Conservation (phyloP, 2,329 filamentous ascomycete species). For the Trichoderma endophyticum region DNA sequence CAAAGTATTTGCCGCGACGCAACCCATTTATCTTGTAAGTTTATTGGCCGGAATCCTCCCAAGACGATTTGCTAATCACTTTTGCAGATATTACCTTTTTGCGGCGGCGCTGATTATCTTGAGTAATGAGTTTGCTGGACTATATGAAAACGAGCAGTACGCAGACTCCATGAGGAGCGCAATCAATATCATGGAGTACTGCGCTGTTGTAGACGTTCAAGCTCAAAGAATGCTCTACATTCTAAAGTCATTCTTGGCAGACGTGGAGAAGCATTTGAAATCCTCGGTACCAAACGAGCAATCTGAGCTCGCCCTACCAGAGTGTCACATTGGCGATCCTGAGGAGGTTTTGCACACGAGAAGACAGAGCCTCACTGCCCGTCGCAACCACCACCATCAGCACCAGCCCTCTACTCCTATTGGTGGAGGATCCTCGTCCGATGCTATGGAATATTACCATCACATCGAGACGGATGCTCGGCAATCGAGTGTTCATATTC, state of each 20-base stretch:
- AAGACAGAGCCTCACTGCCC: slow-evolving; percentile 8
- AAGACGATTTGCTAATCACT: not conserved
- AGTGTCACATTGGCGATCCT: slow-evolving; percentile 7
- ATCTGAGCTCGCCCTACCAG: not conserved
- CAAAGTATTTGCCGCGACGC: slow-evolving; percentile 46
- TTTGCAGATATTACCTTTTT: slow-evolving; percentile 51
- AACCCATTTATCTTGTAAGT: slow-evolving; percentile 58
- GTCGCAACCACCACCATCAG: not conserved
- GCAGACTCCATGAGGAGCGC: slow-evolving; percentile 40
- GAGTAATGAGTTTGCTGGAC: slow-evolving; percentile 53
- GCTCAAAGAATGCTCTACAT: slow-evolving; percentile 50
- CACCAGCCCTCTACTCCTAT: slow-evolving; percentile 2
- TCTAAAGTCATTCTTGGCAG: slow-evolving; percentile 43
- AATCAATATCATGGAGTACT: slow-evolving; percentile 49
- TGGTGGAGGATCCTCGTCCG: not conserved
- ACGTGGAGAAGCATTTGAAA: slow-evolving; percentile 17
- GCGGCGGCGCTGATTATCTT: slow-evolving; percentile 52
- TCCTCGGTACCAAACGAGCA: not conserved
- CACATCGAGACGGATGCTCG: not conserved
- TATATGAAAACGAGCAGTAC: slow-evolving; percentile 46
- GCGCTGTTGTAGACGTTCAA: slow-evolving; percentile 46
- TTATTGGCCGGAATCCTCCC: not conserved
- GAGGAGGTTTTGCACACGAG: slow-evolving; percentile 10
- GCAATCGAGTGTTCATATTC: not conserved
- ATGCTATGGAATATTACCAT: slow-evolving; percentile 1